These are phyloP conservation scores for Takakia lepidozioides DNA, from an alignment of 225 moss, liverwort and hornwort genomes.

Conservation along the genomic window DNA sequence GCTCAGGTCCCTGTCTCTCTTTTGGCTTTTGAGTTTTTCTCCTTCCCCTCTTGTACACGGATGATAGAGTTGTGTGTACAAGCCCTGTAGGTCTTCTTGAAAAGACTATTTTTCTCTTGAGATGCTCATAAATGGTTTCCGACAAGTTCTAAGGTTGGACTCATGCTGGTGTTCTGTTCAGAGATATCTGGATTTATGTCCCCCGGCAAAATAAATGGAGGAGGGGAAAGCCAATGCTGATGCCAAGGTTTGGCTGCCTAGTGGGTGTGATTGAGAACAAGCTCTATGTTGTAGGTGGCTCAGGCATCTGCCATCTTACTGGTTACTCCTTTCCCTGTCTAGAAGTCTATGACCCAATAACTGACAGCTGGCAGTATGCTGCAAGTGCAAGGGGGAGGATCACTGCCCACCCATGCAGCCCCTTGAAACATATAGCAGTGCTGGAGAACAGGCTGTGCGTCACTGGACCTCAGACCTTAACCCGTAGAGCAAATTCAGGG, in stretches of 20 bases:
- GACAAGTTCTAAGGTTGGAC: too few relatives aligned
- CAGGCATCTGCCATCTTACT: conserved; percentile 39
- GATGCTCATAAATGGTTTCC: too few relatives aligned
- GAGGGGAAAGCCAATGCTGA: conserved; percentile 33
- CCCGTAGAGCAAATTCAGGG: conserved; percentile 33
- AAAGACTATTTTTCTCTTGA: too few relatives aligned
- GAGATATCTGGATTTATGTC: conserved; percentile 47
- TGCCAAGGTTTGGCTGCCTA: conserved; percentile 36
- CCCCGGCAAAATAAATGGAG: conserved; percentile 37
- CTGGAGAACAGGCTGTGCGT: conserved; percentile 36
- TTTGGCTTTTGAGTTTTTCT: too few relatives aligned
- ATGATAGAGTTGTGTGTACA: too few relatives aligned
- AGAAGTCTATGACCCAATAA: conserved; percentile 25
- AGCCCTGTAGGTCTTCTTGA: too few relatives aligned
- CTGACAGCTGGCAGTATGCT: conserved; percentile 25
- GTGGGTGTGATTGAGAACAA: conserved; percentile 26
- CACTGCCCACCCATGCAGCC: conserved; percentile 39
- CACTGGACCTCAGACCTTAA: conserved; percentile 30
- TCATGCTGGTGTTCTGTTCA: too few relatives aligned
- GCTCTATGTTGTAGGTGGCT: conserved; percentile 39
- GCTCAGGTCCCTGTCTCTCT: background rate
- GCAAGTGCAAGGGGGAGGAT: conserved; percentile 36
- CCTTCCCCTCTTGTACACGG: too few relatives aligned
- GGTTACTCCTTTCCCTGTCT: conserved; percentile 42
- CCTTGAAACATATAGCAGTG: conserved; percentile 35